Conservation (phyloP, 495 filamentous ascomycete species). For the Tuber umbilicatum region DNA sequence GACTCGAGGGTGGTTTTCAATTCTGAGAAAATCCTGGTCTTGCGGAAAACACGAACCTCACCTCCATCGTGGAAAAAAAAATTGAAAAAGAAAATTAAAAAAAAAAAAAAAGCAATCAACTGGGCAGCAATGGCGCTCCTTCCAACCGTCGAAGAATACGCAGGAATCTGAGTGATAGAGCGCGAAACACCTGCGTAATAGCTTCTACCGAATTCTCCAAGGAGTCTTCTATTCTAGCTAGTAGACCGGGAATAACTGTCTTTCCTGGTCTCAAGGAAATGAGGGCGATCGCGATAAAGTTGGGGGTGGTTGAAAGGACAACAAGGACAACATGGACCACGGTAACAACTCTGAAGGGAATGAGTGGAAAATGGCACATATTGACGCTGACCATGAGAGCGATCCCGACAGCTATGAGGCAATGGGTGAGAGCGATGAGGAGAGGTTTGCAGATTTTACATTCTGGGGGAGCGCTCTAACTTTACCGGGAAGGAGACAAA, state of each 20-base stretch:
- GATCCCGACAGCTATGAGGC: conserved; percentile 90
- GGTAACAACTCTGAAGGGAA: conserved; percentile 84
- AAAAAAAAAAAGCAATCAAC: not conserved
- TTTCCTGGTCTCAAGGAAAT: conserved; percentile 34
- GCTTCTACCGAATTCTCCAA: conserved; percentile 58
- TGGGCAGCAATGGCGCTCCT: conserved; percentile 12
- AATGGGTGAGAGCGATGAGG: conserved; percentile 81
- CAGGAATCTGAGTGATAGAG: conserved; percentile 49
- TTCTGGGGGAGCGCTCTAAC: conserved; percentile 60
- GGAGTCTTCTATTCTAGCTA: conserved; percentile 49
- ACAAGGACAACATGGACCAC: conserved; percentile 41
- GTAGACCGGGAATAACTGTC: conserved; percentile 51
- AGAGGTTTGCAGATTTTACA: conserved; percentile 66
- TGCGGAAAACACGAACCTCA: no score
- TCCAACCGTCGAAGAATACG: conserved; percentile 9
- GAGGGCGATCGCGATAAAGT: conserved; percentile 46
- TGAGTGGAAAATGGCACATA: conserved; percentile 74
- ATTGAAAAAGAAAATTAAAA: no score
- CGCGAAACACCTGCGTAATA: conserved; percentile 76
- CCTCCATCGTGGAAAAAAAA: no score
- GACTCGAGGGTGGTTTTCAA: no score
- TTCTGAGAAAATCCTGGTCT: no score
- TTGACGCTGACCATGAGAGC: conserved; percentile 67
- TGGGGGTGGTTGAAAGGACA: conserved; percentile 12
- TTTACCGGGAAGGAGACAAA: conserved; percentile 50